A percentile compares a stretch with the other conserved stretches of the same genome.
Evolutionary conservation across 495 filamentous ascomycete genomes (phyloP).

Genomic region (Hyaloscypha variabilis): DNA sequence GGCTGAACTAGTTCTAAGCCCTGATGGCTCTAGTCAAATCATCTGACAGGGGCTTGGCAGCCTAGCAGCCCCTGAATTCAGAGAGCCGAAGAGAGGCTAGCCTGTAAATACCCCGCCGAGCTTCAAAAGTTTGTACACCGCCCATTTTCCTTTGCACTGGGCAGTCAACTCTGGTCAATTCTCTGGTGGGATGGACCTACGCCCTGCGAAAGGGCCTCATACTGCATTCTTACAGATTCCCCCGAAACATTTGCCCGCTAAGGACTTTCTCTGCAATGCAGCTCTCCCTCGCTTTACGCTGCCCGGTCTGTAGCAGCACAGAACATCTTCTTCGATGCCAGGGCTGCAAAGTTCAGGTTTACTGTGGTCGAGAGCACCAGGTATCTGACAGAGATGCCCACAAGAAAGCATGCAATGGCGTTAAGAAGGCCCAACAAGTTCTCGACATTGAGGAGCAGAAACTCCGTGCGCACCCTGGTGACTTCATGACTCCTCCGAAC

Average conservation of each 20-base stretch:
- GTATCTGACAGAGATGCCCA: slow-evolving; percentile 40
- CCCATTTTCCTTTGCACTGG: not conserved
- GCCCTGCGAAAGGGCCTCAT: too few species aligned
- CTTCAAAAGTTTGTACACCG: not conserved
- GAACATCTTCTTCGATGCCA: slow-evolving; percentile 14
- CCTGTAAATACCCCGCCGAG: not conserved
- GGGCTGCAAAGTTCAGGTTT: slow-evolving; percentile 44
- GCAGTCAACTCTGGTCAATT: not conserved
- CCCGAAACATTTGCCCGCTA: not conserved
- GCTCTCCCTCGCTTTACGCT: slow-evolving; percentile 6
- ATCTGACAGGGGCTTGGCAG: not conserved
- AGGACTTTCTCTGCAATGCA: not conserved
- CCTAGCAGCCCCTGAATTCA: not conserved
- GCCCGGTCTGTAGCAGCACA: slow-evolving; percentile 30
- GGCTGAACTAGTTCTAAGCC: not conserved
- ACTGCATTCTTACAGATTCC: too few species aligned
- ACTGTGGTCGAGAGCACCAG: slow-evolving; percentile 52
- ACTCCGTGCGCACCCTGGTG: slow-evolving; percentile 36
- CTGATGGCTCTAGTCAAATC: too few species aligned
- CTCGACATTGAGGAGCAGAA: slow-evolving; percentile 38
- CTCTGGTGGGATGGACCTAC: too few species aligned
- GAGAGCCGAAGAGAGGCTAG: not conserved
- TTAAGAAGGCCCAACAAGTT: slow-evolving; percentile 34
- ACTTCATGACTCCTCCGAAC: slow-evolving; percentile 36
- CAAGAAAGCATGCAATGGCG: slow-evolving; percentile 43